These are phyloP conservation scores for Hanseniaspora thailandica DNA, from an alignment of 805 yeast genomes.

Conservation along the genomic window DNA sequence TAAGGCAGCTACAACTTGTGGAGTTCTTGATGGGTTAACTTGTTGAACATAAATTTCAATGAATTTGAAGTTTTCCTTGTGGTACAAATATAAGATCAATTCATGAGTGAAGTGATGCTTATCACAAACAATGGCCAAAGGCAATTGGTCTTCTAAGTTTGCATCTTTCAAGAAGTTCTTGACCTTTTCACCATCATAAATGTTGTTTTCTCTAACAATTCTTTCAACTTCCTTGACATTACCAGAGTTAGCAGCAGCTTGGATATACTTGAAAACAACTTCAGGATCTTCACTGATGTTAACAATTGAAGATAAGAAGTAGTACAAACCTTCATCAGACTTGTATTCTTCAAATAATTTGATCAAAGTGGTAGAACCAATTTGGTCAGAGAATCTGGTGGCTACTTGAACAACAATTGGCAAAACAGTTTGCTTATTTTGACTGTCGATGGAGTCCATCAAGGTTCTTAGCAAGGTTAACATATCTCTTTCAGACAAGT, in stretches of 20 bases:
- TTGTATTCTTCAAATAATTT: constrained; percentile 88
- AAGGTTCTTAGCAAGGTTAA: constrained; percentile 77
- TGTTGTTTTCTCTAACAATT: constrained; percentile 84
- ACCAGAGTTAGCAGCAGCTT: constrained; percentile 80
- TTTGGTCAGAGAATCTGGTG: constrained; percentile 85
- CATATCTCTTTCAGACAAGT: constrained; percentile 86
- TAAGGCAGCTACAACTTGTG: constrained; percentile 92
- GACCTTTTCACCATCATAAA: constrained; percentile 92
- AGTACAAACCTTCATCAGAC: constrained; percentile 86
- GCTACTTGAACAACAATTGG: constrained; percentile 94
- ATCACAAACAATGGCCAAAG: constrained; percentile 92
- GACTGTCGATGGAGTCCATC: constrained; percentile 65
- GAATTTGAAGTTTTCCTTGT: constrained; percentile 88
- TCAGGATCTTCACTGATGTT: constrained; percentile 88
- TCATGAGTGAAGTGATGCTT: constrained; percentile 86
- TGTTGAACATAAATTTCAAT: constrained; percentile 97
- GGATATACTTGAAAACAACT: constrained; percentile 91
- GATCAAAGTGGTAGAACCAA: constrained; percentile 76
- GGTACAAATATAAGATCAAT: constrained; percentile 82
- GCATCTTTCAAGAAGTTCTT: constrained; percentile 94
- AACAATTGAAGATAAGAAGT: constrained; percentile 84
- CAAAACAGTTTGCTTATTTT: constrained; percentile 40
- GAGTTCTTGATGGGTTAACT: constrained; percentile 90
- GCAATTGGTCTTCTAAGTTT: constrained; percentile 85
- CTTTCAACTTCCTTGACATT: constrained; percentile 93